Evolutionary conservation across 1,284 basidiomycete species (phyloP).

Genomic region (Papiliotrema laurentii): DNA sequence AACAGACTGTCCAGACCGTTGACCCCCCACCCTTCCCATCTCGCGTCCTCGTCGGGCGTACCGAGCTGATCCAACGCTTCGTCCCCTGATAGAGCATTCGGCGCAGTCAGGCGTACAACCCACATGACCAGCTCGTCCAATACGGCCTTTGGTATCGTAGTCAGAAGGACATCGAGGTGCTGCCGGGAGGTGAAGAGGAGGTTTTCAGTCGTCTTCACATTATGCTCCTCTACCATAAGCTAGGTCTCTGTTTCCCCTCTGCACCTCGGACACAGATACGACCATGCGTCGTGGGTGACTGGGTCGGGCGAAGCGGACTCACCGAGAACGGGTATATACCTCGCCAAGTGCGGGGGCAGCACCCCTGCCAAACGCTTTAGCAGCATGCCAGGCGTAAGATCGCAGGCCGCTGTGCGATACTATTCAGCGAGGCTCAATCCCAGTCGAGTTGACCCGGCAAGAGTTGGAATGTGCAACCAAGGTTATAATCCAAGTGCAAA

Average conservation of each 20-base stretch:
- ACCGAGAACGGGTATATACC: constrained; percentile 31
- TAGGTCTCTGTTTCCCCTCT: background rate
- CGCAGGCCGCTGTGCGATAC: too few species aligned
- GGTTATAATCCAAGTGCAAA: too few species aligned
- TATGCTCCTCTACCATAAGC: constrained; percentile 15
- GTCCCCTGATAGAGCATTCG: constrained; percentile 4
- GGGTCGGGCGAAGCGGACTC: constrained; percentile 2
- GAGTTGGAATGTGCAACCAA: too few species aligned
- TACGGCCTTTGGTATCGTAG: constrained; percentile 5
- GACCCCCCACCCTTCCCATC: constrained; percentile 36
- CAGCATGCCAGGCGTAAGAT: too few species aligned
- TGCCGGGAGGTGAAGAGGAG: constrained; percentile 27
- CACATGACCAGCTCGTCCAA: constrained; percentile 23
- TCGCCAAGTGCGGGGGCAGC: constrained; percentile 21
- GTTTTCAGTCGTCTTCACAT: constrained; percentile 38
- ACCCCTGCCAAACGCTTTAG: constrained; percentile 30
- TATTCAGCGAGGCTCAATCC: too few species aligned
- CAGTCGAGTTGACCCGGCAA: too few species aligned
- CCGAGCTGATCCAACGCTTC: constrained; percentile 1
- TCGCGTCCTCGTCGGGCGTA: background rate
- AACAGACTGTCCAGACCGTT: constrained; percentile 26
- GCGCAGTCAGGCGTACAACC: constrained; percentile 16
- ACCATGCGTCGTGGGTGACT: too few species aligned
- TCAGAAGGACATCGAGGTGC: constrained; percentile 12
- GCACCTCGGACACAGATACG: too few species aligned